phyloP scores from a whole-genome alignment of 345 rosid species.

The Chamaenerion angustifolium region DNA sequence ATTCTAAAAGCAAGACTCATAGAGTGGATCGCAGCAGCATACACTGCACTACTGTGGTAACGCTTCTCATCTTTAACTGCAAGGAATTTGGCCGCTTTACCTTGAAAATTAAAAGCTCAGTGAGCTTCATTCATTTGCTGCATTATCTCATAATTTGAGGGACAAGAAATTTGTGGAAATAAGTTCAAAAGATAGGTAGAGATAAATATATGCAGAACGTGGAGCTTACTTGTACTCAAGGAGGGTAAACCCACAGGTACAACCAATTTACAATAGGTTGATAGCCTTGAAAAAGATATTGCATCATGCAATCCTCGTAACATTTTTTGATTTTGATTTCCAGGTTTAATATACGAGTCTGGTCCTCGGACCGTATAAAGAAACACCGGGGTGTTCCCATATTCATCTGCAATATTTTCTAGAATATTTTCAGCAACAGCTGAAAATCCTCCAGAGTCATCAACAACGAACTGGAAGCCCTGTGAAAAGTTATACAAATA shows the following conservation, averaged over 20 bases:
- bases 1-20: slow-evolving; percentile 55
- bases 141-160: background rate
- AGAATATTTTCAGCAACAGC: slow-evolving; percentile 67
- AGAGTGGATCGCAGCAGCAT: slow-evolving; percentile 78
- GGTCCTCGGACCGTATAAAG: slow-evolving; percentile 59
- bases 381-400: slow-evolving; percentile 53
- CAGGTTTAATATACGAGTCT: slow-evolving; percentile 24
- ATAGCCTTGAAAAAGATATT: slow-evolving; percentile 61
- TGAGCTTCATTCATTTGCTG: slow-evolving; percentile 2
- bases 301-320: slow-evolving; percentile 67
- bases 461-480: slow-evolving; percentile 89
- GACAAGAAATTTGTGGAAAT: background rate
- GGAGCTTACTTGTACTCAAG: slow-evolving; percentile 41
- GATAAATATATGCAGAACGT: background rate
- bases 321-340: slow-evolving; percentile 33
- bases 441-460: slow-evolving; percentile 82
- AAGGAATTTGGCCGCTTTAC: slow-evolving; percentile 51
- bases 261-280: slow-evolving; percentile 51
- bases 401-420: slow-evolving; percentile 76
- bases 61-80: slow-evolving; percentile 52
- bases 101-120: slow-evolving; percentile 19
- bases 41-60: slow-evolving; percentile 70
- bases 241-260: slow-evolving; percentile 80
- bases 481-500: slow-evolving; percentile 8
- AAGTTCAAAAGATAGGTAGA: too few species aligned